A percentile compares a stretch with the other conserved stretches of the same genome.
phyloP scores from a whole-genome alignment of 2,329 filamentous ascomycete genomes.

The Lasiodiplodia hormozganensis region DNA sequence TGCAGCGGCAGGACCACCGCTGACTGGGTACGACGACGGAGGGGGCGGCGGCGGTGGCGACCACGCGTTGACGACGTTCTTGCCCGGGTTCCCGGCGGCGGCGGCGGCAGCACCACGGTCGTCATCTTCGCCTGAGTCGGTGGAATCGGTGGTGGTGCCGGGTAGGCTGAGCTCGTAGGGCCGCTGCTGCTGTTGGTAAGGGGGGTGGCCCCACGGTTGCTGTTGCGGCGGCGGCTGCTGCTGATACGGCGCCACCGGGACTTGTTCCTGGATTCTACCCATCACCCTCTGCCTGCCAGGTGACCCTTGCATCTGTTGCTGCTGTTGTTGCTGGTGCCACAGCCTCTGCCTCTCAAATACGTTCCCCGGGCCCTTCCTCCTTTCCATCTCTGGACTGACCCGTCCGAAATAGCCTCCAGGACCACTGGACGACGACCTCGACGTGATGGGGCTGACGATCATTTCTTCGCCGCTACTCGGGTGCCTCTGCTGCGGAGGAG shows the following conservation, averaged over 20 bases:
- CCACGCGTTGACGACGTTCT: not conserved
- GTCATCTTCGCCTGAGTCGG: conserved; percentile 7
- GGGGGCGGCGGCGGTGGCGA: not conserved
- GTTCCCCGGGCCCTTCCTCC: conserved; percentile 3
- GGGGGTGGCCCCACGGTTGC: not conserved
- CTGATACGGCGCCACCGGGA: not conserved
- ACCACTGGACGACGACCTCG: not conserved
- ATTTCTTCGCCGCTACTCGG: not conserved
- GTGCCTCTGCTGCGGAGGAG: not conserved
- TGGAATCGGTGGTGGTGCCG: conserved; percentile 29
- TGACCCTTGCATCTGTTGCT: conserved; percentile 12
- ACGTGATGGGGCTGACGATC: conserved; percentile 12
- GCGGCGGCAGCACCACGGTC: not conserved
- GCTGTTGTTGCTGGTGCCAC: conserved; percentile 31
- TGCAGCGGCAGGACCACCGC: not conserved
- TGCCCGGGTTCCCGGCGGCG: not conserved
- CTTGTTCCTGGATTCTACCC: conserved; percentile 42
- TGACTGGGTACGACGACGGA: not conserved
- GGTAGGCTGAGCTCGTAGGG: conserved; percentile 26
- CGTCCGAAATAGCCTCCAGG: conserved; percentile 12
- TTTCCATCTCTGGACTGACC: conserved; percentile 28
- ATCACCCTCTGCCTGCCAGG: conserved; percentile 36
- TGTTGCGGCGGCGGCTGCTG: not conserved
- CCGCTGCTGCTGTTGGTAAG: conserved; percentile 22
- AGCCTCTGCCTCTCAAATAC: conserved; percentile 33